Percentiles rank a stretch among this genome's conserved stretches.
phyloP scores from a whole-genome alignment of 305 asterid species.

The Striga hermonthica region DNA sequence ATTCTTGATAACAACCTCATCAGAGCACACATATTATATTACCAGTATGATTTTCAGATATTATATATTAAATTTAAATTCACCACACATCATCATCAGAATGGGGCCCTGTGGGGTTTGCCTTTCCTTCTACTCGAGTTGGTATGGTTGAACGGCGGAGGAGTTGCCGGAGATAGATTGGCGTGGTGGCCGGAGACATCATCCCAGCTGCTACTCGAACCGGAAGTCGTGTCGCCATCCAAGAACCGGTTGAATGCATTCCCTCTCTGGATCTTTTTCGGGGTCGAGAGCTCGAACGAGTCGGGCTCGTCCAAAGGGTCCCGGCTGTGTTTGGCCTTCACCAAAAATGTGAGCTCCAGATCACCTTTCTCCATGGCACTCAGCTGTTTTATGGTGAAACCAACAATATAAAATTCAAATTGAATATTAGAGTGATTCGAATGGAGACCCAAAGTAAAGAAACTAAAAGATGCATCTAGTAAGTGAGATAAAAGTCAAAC shows the following conservation, averaged over 20 bases:
- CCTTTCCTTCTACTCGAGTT: slow-evolving; percentile 68
- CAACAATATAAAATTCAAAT: no score
- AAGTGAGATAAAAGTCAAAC: slow-evolving; percentile 14
- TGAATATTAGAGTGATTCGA: not conserved
- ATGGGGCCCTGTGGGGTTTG: slow-evolving; percentile 66
- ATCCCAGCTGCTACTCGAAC: slow-evolving; percentile 37
- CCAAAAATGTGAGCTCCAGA: slow-evolving; percentile 42
- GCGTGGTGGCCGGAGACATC: slow-evolving; percentile 31
- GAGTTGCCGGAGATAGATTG: slow-evolving; percentile 47
- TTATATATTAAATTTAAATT: no score
- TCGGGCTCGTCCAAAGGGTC: slow-evolving; percentile 35
- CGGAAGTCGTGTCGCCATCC: slow-evolving; percentile 23
- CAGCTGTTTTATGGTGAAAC: no score
- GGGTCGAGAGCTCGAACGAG: slow-evolving; percentile 41
- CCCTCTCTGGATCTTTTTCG: slow-evolving; percentile 42
- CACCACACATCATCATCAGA: slow-evolving; percentile 11
- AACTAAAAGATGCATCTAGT: no score
- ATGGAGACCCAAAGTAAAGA: no score
- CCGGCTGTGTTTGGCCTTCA: slow-evolving; percentile 33
- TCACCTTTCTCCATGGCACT: slow-evolving; percentile 53
- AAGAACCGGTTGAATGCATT: slow-evolving; percentile 16
- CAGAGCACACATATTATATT: no score
- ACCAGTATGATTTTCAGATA: no score
- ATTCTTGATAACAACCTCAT: no score
- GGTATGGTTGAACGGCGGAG: slow-evolving; percentile 48